These are phyloP conservation scores for Diplotaxis tenuifolia DNA, from an alignment of 345 rosid genomes.

Conservation along the genomic window DNA sequence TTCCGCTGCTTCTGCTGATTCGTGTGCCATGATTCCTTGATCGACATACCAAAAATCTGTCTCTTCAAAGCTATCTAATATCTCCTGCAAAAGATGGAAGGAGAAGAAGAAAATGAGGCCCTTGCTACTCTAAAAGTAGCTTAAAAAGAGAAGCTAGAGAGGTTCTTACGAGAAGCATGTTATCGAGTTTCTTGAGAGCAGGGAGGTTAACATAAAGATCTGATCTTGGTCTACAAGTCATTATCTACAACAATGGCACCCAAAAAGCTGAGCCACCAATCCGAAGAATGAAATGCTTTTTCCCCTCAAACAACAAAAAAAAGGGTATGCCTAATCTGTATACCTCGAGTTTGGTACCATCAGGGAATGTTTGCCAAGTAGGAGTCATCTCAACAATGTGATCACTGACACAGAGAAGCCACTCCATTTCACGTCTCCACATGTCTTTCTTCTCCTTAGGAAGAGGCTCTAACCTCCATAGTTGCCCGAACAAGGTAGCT, in stretches of 20 bases:
- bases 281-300: neutral
- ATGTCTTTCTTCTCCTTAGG: slow-evolving; percentile 78
- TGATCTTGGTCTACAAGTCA: slow-evolving; percentile 90
- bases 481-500: slow-evolving; percentile 96
- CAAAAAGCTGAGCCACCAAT: neutral
- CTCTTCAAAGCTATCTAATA: slow-evolving; percentile 73
- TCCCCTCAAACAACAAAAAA: too few relatives aligned
- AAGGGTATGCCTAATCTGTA: neutral
- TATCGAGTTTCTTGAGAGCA: slow-evolving; percentile 86
- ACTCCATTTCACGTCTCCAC: slow-evolving; percentile 99
- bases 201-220: slow-evolving; percentile 93
- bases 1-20: slow-evolving; percentile 63
- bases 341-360: slow-evolving; percentile 98
- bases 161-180: slow-evolving; percentile 88
- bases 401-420: slow-evolving; percentile 90
- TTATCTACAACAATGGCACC: slow-evolving; percentile 55
- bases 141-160: slow-evolving; percentile 1
- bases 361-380: slow-evolving; percentile 94
- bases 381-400: slow-evolving; percentile 96
- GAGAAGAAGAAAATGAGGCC: neutral
- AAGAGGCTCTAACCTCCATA: slow-evolving; percentile 92
- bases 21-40: slow-evolving; percentile 80
- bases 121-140: neutral
- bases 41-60: slow-evolving; percentile 95
- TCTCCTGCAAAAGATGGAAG: slow-evolving; percentile 54